Base-by-base conservation (phyloP, 306 rosid genomes). In the Vachellia collinsii region DNA sequence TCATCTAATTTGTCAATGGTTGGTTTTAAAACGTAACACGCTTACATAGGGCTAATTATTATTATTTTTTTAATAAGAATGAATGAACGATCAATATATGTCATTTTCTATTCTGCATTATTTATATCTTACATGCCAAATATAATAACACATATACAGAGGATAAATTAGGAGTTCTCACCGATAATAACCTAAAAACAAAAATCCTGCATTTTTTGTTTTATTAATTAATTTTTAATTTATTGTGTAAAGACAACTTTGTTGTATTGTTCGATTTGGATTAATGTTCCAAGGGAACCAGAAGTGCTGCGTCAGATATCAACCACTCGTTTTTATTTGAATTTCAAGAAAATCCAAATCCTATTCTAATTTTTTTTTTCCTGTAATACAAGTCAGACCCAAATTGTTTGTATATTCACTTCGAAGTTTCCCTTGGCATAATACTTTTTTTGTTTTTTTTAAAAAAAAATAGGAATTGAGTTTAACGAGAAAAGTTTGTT, bases 1-100 rank as follows among this genome's bases (percentile, higher is more conserved):
- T 14, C 13, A 14, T 8, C 48, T 3, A 71, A 29, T 7, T 47
- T 22, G 74, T 63, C 78, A 80, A 62, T 72, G 74, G 78, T 76
- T 51, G 22, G 37, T 63, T 37, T 48, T 9, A 17, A 29, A 37
- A 5, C 5, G 36, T 16, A 70, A 44, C 37, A 36, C 48, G 11
- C 47, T 37, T 34, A n/a, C 38, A 4, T 4, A 67, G 3, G 34
- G 25, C 69, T 41, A 56, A 29, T 2, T 29, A 29, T 29, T 29
- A n/a, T n/a, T n/a, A n/a, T 29, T 29, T 29, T 29, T 29, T 29
- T 29, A 29, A 29, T 29, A 29, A 29, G 34, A 29, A 29, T 29
- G n/a, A n/a, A n/a, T n/a, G n/a, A n/a, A n/a, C n/a, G 34, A 29
- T 29, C 34, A 29, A 29, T 29, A 29, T 29, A 2, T 29, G 42